Conservation (phyloP, 2,329 filamentous ascomycete species). For the Mycocentrospora acerina region DNA sequence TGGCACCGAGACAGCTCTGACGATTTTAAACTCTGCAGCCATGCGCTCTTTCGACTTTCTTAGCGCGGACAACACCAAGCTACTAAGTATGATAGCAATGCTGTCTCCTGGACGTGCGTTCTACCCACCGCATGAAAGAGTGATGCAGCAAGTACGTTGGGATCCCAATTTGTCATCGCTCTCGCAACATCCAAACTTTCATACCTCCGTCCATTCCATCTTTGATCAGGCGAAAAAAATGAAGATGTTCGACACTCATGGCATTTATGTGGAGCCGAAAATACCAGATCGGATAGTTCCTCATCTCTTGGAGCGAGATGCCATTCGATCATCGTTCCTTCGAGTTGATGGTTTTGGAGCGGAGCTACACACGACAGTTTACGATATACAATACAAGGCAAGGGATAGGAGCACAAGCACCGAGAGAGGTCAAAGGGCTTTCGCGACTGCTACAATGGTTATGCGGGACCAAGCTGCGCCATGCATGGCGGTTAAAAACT, state of each 20-base stretch:
- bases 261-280: too few relatives aligned
- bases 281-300: too few relatives aligned
- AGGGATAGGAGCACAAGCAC: slow-evolving; percentile 11
- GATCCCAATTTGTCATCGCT: slow-evolving; percentile 42
- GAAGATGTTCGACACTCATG: slow-evolving; percentile 15
- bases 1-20: slow-evolving; percentile 57
- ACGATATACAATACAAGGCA: slow-evolving; percentile 25
- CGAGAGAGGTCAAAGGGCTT: slow-evolving; percentile 13
- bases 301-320: too few relatives aligned
- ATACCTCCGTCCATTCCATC: slow-evolving; percentile 19
- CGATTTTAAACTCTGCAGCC: slow-evolving; percentile 52
- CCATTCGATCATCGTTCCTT: too few relatives aligned
- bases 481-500: slow-evolving; percentile 5
- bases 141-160: slow-evolving; percentile 52
- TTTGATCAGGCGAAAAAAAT: slow-evolving; percentile 22
- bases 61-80: slow-evolving; percentile 4
- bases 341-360: slow-evolving; percentile 35
- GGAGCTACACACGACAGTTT: slow-evolving; percentile 19
- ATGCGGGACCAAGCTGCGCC: slow-evolving; percentile 14
- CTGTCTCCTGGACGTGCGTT: slow-evolving; percentile 43
- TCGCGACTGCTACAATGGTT: slow-evolving; percentile 16
- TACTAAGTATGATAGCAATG: slow-evolving; percentile 28
- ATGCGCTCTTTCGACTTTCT: slow-evolving; percentile 52
- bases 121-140: slow-evolving; percentile 46
- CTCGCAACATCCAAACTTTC: slow-evolving; percentile 34